A percentile compares a stretch with the other conserved stretches of the same genome.
phyloP scores from a whole-genome alignment of 495 filamentous ascomycete species.

The Annulohypoxylon stygium region DNA sequence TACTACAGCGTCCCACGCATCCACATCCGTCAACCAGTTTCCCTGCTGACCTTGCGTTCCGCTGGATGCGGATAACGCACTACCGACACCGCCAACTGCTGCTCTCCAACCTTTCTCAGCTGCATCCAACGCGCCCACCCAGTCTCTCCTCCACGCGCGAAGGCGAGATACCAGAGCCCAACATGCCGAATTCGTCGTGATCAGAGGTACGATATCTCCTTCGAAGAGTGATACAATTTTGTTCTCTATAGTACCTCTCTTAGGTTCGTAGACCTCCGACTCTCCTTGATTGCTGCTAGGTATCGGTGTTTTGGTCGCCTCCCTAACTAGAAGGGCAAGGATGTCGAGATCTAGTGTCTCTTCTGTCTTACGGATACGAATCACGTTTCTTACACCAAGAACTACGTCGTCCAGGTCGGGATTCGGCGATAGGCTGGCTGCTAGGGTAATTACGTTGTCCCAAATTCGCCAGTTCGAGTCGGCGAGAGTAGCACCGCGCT shows the following conservation, averaged over 20 bases:
- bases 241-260: conserved; percentile 61
- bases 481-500: conserved; percentile 83
- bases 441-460: conserved; percentile 93
- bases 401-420: conserved; percentile 81
- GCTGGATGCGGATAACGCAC: conserved; percentile 27
- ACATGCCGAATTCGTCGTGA: conserved; percentile 80
- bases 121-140: conserved; percentile 77
- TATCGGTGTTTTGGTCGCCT: conserved; percentile 64
- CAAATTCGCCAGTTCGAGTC: conserved; percentile 90
- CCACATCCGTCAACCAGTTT: conserved; percentile 60
- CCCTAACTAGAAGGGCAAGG: conserved; percentile 75
- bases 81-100: conserved; percentile 60
- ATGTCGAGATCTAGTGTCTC: conserved; percentile 80
- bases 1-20: conserved; percentile 71
- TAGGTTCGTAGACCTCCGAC: conserved; percentile 53
- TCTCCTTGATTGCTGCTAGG: conserved; percentile 57
- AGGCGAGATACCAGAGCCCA: conserved; percentile 81
- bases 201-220: conserved; percentile 77
- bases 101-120: conserved; percentile 92
- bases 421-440: conserved; percentile 75
- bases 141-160: conserved; percentile 76
- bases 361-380: conserved; percentile 81
- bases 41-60: conserved; percentile 45
- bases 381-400: conserved; percentile 75
- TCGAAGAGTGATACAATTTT: conserved; percentile 81